Evolutionary conservation across 768 basidiomycete genomes (phyloP).

Genomic region (Tulasnella sp.): DNA sequence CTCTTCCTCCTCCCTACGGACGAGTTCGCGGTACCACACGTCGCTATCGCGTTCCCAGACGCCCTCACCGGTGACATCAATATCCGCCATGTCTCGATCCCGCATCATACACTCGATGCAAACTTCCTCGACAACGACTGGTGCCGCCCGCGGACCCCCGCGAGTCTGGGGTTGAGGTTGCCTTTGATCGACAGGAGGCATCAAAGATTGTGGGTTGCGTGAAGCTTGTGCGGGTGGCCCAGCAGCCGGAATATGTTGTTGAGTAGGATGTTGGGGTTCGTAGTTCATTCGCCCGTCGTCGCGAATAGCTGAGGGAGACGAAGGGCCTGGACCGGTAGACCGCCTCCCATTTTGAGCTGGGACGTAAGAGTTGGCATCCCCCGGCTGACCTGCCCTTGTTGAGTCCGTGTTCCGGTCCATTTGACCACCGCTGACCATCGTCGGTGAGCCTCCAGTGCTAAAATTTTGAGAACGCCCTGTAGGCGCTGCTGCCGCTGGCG

Average conservation of each 20-base stretch:
- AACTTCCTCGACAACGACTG: conserved; percentile 46
- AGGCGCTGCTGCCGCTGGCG: not conserved
- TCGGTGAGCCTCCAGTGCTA: not conserved
- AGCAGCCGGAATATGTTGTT: not conserved
- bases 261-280: not conserved
- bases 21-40: conserved; percentile 65
- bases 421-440: not conserved
- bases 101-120: conserved; percentile 98
- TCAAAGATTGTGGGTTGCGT: conserved; percentile 8
- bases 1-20: conserved; percentile 63
- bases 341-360: conserved; percentile 3
- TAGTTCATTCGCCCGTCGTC: conserved; percentile 4
- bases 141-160: conserved; percentile 2
- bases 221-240: not conserved
- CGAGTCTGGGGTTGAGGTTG: conserved; percentile 8
- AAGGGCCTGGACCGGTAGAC: not conserved
- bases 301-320: not conserved
- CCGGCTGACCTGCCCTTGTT: not conserved
- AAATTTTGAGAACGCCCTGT: conserved; percentile 10
- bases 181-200: conserved; percentile 5
- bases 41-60: conserved; percentile 93
- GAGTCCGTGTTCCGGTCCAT: not conserved
- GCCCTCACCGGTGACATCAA: conserved; percentile 76
- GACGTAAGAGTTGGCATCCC: not conserved
- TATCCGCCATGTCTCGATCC: conserved; percentile 96